A percentile compares a stretch with the other conserved stretches of the same genome.
phyloP scores from a whole-genome alignment of 768 basidiomycete species.

The Boletus pseudopeckii region DNA sequence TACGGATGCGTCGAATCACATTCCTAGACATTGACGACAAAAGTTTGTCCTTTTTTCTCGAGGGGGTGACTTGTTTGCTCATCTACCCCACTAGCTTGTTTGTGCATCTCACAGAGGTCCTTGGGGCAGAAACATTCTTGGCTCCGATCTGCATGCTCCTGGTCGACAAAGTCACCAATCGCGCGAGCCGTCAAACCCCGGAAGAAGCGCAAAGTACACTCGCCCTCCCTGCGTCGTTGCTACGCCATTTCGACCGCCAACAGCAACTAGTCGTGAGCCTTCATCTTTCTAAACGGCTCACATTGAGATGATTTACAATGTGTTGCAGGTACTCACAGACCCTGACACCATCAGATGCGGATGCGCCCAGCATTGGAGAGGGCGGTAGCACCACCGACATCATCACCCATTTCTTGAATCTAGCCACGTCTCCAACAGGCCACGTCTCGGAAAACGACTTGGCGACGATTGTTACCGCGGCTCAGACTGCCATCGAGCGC shows the following conservation, averaged over 20 bases:
- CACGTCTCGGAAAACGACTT: slow-evolving; percentile 33
- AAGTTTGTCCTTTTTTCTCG: slow-evolving; percentile 51
- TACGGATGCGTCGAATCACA: slow-evolving; percentile 86
- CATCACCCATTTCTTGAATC: slow-evolving; percentile 46
- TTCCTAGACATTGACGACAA: slow-evolving; percentile 89
- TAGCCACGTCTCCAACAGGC: slow-evolving; percentile 38
- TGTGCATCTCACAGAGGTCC: slow-evolving; percentile 75
- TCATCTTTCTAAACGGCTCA: not conserved
- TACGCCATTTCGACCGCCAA: slow-evolving; percentile 50
- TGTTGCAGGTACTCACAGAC: slow-evolving; percentile 56
- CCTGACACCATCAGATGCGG: slow-evolving; percentile 35
- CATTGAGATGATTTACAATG: not conserved
- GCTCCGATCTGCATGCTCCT: slow-evolving; percentile 82
- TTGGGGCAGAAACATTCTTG: slow-evolving; percentile 79
- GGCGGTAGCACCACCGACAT: slow-evolving; percentile 39
- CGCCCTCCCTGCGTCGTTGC: slow-evolving; percentile 61
- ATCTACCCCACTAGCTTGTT: slow-evolving; percentile 63
- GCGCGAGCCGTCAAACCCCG: slow-evolving; percentile 57
- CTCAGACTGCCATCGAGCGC: slow-evolving; percentile 50
- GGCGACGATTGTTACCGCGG: slow-evolving; percentile 44
- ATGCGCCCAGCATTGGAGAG: not conserved
- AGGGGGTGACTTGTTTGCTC: not conserved
- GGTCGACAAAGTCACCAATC: slow-evolving; percentile 71
- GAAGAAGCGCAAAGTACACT: slow-evolving; percentile 60
- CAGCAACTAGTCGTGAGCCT: slow-evolving; percentile 55